Evolutionary conservation across 495 filamentous ascomycete genomes (phyloP).

Genomic region (Corynascus novoguineensis): DNA sequence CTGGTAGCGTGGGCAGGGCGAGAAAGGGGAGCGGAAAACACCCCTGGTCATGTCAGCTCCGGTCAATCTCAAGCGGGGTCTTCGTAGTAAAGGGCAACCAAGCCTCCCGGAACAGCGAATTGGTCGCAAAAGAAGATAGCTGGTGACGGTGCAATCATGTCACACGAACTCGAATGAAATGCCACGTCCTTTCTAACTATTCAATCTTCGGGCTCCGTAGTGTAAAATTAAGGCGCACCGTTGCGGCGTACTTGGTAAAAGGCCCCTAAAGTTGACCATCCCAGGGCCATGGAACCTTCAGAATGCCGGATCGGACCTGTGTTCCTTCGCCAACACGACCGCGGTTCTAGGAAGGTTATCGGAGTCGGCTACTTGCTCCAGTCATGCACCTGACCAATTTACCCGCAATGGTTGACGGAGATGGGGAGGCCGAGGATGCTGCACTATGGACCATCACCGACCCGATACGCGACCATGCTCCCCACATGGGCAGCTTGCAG

Average conservation of each 20-base stretch:
- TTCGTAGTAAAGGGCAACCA: neutral
- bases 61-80: neutral
- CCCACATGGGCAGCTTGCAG: constrained; percentile 8
- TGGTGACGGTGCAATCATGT: neutral
- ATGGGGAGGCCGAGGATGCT: neutral
- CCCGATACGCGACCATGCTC: constrained; percentile 12
- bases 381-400: constrained; percentile 6
- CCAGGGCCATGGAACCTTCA: neutral
- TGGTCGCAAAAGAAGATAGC: neutral
- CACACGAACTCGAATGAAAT: neutral
- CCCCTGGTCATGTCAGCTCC: neutral
- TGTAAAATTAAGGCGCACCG: neutral
- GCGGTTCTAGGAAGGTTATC: no score
- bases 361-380: neutral
- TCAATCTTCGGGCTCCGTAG: neutral
- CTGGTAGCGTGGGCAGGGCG: neutral
- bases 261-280: neutral
- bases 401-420: constrained; percentile 1
- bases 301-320: neutral
- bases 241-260: constrained; percentile 6
- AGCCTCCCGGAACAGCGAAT: neutral
- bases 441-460: constrained; percentile 6
- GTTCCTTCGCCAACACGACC: neutral
- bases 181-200: no score
- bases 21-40: neutral